These are phyloP conservation scores for Aureobasidium sp. DNA, from an alignment of 2,329 filamentous ascomycete species.

Conservation along the genomic window DNA sequence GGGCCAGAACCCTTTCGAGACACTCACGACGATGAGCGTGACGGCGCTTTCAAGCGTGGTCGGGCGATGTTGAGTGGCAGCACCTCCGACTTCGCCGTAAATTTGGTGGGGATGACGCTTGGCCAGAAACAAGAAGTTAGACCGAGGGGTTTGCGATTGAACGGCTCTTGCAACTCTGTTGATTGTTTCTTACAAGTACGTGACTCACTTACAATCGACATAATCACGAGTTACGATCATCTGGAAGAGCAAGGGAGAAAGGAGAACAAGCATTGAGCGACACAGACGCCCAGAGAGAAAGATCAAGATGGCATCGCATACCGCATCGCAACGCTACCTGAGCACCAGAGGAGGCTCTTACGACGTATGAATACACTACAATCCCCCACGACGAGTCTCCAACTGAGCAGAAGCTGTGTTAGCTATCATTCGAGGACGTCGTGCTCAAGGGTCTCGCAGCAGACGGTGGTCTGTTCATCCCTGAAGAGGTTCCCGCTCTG, in stretches of 20 bases:
- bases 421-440: conserved; percentile 87
- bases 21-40: no score
- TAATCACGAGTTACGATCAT: not conserved
- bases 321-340: conserved; percentile 54
- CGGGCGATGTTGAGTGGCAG: not conserved
- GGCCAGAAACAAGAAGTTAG: conserved; percentile 8
- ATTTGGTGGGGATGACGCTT: conserved; percentile 9
- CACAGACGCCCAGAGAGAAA: not conserved
- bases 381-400: not conserved
- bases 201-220: not conserved
- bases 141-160: conserved; percentile 8
- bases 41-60: not conserved
- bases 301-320: conserved; percentile 34
- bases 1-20: not conserved
- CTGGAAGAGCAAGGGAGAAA: not conserved
- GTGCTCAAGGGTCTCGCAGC: conserved; percentile 81
- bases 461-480: conserved; percentile 85
- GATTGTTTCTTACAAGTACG: not conserved
- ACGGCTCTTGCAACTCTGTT: not conserved
- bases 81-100: conserved; percentile 10
- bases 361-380: conserved; percentile 41
- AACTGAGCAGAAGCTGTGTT: conserved; percentile 20
- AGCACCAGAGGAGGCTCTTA: conserved; percentile 58
- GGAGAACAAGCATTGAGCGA: not conserved
- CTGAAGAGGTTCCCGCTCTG: conserved; percentile 67